Evolutionary conservation across 371 early-diverging fungal genomes (phyloP).

Genomic region (Fennellomyces sp.): DNA sequence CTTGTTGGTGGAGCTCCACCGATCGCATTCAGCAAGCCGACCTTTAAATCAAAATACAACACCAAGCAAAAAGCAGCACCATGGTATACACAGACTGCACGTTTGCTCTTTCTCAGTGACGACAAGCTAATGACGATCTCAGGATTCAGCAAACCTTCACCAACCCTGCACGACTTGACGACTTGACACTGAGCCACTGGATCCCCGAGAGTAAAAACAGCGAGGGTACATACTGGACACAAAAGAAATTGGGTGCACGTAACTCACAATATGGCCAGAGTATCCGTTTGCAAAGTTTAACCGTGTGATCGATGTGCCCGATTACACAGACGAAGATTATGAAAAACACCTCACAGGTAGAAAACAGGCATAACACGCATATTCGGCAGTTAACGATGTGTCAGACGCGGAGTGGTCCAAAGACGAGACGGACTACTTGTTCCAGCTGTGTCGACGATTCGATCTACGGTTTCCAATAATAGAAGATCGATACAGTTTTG

Average conservation of each 20-base stretch:
- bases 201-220: conserved; percentile 39
- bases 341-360: conserved; percentile 50
- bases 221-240: conserved; percentile 18
- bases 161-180: conserved; percentile 80
- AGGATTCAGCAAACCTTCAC: conserved; percentile 78
- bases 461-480: conserved; percentile 87
- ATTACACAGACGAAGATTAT: conserved; percentile 79
- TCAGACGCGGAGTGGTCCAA: conserved; percentile 79
- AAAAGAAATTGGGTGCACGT: too few species aligned
- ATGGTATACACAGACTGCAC: conserved; percentile 45
- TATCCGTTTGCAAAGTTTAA: conserved; percentile 72
- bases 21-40: conserved; percentile 65
- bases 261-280: conserved; percentile 29
- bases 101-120: neutral
- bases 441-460: conserved; percentile 73
- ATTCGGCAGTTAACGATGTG: too few species aligned
- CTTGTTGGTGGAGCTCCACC: conserved; percentile 76
- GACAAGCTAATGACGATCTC: neutral
- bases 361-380: neutral
- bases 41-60: conserved; percentile 73
- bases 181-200: conserved; percentile 78
- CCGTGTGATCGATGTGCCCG: conserved; percentile 60
- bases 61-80: conserved; percentile 64
- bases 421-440: conserved; percentile 86
- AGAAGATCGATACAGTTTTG: conserved; percentile 77